Base-by-base conservation (phyloP, 2,329 filamentous ascomycete genomes). In the Trichoderma breve region DNA sequence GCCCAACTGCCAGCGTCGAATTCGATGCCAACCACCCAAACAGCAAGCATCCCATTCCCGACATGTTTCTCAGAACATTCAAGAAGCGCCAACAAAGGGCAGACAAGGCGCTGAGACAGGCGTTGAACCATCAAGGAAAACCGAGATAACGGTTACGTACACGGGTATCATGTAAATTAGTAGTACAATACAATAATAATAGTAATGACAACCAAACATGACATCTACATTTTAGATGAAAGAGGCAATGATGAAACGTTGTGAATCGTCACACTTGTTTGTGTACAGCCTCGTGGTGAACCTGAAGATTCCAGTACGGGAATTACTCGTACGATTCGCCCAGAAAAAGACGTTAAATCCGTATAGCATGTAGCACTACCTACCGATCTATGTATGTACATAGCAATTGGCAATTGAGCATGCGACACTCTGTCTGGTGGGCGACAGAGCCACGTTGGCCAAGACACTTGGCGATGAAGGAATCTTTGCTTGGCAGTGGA, bases 1-100 rank as follows among this genome's bases (percentile, higher is more conserved):
- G 92, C 30, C 85, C 86, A 61, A 87, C 85, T 8, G 87, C 86
- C 4, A 83, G 86, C 63, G 83, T 94, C 70, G 87, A 89, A 14
- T 96, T 97, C 80, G 92, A 91, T 4, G 81, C 84, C n/a, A 88
- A 91, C 72, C 93, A 97, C 84, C 93, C 92, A 62, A 94, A 95
- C 85, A 88, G 89, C 73, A 80, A 80, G 34, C 84, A 87, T 75
- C 81, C 92, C 14, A 79, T 93, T 55, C 87, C 88, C 32, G 82
- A 83, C 62, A 79, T 87, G 55, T 92, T 92, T 77, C 91, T 90
- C 76, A 81, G 83, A 1, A 81, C 82, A 0, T 90, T 93, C 76
- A 81, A 86, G 71, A 84, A 81, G 77, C 82, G 84, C 43, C 90
- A 93, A 77, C 81, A 81, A 61, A 84, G 82, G 77, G 90, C 90